Conservation (phyloP, 2,329 filamentous ascomycete genomes). For the Pestalotiopsis sp. region DNA sequence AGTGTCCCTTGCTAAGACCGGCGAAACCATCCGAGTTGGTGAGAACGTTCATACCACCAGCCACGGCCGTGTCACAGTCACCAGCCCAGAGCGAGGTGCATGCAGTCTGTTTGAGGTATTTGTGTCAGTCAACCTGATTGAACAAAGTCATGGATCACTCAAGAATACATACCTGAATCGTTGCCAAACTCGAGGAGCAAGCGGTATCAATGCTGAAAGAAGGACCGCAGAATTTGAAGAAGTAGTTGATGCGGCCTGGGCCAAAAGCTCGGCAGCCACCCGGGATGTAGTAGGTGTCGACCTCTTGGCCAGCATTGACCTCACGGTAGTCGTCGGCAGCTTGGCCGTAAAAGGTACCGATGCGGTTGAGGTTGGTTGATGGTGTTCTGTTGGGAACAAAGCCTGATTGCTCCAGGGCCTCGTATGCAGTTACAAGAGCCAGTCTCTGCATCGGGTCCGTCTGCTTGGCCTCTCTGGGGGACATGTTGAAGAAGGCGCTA, state of each 20-base stretch:
- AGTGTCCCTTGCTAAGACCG: constrained; percentile 66
- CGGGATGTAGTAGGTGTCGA: constrained; percentile 60
- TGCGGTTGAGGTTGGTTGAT: constrained; percentile 55
- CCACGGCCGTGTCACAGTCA: constrained; percentile 67
- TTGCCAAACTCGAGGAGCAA: constrained; percentile 74
- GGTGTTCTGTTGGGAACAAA: constrained; percentile 66
- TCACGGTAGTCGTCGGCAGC: constrained; percentile 80
- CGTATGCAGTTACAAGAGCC: constrained; percentile 68
- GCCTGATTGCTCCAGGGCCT: constrained; percentile 71
- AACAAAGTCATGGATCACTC: not conserved
- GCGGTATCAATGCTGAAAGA: constrained; percentile 76
- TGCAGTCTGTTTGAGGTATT: constrained; percentile 40
- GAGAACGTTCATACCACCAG: constrained; percentile 67
- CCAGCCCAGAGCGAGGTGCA: constrained; percentile 57
- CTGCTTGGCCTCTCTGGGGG: constrained; percentile 40
- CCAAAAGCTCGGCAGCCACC: constrained; percentile 46
- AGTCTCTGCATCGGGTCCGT: constrained; percentile 72
- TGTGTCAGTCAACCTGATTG: not conserved
- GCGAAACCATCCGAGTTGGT: constrained; percentile 69
- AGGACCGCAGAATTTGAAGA: constrained; percentile 76
- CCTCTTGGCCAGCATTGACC: constrained; percentile 72
- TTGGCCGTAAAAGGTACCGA: constrained; percentile 76
- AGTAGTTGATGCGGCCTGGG: constrained; percentile 71
- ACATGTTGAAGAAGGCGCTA: constrained; percentile 16
- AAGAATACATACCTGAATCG: constrained; percentile 57